A percentile compares a stretch with the other conserved stretches of the same genome.
Conservation (phyloP, 352 stramenopile species). For the Globisporangium emineosum region DNA sequence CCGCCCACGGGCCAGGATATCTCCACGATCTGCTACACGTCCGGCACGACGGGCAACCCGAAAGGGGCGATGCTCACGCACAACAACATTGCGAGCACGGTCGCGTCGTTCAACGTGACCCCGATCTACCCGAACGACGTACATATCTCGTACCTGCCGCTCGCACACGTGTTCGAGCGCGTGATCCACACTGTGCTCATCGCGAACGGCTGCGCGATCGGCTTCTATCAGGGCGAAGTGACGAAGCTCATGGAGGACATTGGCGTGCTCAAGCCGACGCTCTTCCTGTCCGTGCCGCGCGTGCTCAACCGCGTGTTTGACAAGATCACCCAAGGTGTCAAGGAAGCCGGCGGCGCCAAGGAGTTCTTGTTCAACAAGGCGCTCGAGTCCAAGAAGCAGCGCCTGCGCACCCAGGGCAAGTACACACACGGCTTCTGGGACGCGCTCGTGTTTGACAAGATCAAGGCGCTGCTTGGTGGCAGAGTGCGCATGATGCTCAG, state of each 20-base stretch:
- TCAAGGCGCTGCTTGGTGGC: slow-evolving; percentile 90
- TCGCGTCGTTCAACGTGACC: slow-evolving; percentile 8
- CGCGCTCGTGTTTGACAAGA: slow-evolving; percentile 93
- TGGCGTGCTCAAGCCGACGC: slow-evolving; percentile 83
- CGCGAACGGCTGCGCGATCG: slow-evolving; percentile 74
- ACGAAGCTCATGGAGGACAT: slow-evolving; percentile 91
- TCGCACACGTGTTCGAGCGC: slow-evolving; percentile 94
- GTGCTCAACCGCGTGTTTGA: slow-evolving; percentile 96
- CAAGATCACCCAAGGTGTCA: slow-evolving; percentile 81
- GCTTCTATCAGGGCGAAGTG: slow-evolving; percentile 91
- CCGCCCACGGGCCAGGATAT: slow-evolving; percentile 69
- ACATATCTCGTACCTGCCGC: slow-evolving; percentile 92
- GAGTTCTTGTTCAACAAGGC: slow-evolving; percentile 88
- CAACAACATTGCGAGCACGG: slow-evolving; percentile 32
- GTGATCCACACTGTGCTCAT: slow-evolving; percentile 58
- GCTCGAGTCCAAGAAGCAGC: slow-evolving; percentile 69
- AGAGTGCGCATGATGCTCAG: slow-evolving; percentile 90
- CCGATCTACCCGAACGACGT: slow-evolving; percentile 23
- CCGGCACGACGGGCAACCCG: slow-evolving; percentile 66
- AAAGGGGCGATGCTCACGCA: slow-evolving; percentile 73
- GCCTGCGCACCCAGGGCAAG: slow-evolving; percentile 18
- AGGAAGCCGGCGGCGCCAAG: slow-evolving; percentile 83
- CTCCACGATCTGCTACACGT: slow-evolving; percentile 91
- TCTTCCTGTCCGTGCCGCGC: slow-evolving; percentile 91
- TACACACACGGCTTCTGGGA: slow-evolving; percentile 89